Evolutionary conservation across 257 asterid genomes (phyloP), one percentile per base, ranked within the genome.

Genomic region (Primulina eburnea): DNA sequence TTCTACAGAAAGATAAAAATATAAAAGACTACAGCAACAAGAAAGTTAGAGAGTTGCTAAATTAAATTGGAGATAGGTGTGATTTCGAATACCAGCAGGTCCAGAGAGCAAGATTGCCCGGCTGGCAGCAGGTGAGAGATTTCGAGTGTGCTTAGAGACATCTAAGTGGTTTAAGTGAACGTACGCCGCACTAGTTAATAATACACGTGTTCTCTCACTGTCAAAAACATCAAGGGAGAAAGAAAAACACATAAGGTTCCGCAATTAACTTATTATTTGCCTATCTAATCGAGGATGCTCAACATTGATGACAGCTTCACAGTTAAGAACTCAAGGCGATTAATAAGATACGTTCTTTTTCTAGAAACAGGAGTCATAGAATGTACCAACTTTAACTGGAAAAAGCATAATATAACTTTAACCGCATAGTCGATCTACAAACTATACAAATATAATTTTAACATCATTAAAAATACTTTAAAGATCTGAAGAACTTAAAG

Each of bases 61-160:
- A 52, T 62, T 11, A n/a, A 21, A 11, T 47, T 40, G 28, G 34
- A 10, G 20, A 60, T 43, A 18, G 43, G 65, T 16, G 58, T 53
- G 34, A 68, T 24, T 6, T 28, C 4, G 6, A 57, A 24, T 79
- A 90, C 99, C 99, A 64, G 96, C 89, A 21, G 95, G 96, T 62
- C 99, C 99, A 0, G 96, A 87, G 26, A 93, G 90, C 83, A 93
- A 74, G 75, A 93, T 89, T 62, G 99, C 82, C 78, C 97, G 82
- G 73, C 99, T 93, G 33, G 95, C 97, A 43, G 95, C 97, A 14
- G 97, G 96, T 70, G 99, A 86, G 56, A 93, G 97, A 79, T 87
- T 90, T 73, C 96, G 82, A 63, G 90, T 86, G 81, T 93, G 96
- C 81, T 84, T 89, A 43, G 92, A 84, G 70, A 87, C 86, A 78